These are phyloP conservation scores for Pyricularia sp. DNA, from an alignment of 2,329 filamentous ascomycete genomes.

Conservation along the genomic window DNA sequence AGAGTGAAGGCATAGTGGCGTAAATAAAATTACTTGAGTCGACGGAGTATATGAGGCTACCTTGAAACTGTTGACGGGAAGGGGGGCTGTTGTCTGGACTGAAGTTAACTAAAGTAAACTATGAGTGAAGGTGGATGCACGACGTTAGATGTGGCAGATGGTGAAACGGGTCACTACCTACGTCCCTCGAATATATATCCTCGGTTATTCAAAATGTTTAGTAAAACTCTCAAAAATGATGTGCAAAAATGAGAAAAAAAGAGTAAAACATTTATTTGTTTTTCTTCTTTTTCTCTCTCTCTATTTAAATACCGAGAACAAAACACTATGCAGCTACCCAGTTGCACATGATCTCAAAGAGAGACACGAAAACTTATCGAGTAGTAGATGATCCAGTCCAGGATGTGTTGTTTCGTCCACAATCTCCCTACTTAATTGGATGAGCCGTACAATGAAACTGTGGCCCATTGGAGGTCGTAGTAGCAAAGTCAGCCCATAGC, in stretches of 20 bases:
- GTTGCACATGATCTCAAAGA: not conserved
- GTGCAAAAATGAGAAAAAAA: too few species aligned
- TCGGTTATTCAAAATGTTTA: not conserved
- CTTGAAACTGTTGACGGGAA: not conserved
- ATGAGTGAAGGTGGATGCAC: not conserved
- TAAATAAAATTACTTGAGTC: not conserved
- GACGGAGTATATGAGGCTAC: not conserved
- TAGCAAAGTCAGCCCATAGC: not conserved
- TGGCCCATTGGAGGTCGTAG: not conserved
- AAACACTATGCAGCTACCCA: not conserved
- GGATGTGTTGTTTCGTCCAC: not conserved
- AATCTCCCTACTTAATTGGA: not conserved
- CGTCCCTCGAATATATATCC: not conserved
- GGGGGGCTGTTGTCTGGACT: not conserved
- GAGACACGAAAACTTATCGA: not conserved
- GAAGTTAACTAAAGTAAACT: not conserved
- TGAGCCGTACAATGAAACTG: not conserved
- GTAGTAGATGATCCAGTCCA: not conserved
- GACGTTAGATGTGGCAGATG: not conserved
- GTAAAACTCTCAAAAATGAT: too few species aligned
- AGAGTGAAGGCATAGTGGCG: constrained; percentile 38
- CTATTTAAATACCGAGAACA: not conserved
- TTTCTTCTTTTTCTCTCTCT: too few species aligned
- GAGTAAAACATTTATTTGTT: too few species aligned
- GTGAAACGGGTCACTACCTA: not conserved